These are phyloP conservation scores for Blastocystis sp. DNA, from an alignment of 352 stramenopile genomes.

Conservation along the genomic window DNA sequence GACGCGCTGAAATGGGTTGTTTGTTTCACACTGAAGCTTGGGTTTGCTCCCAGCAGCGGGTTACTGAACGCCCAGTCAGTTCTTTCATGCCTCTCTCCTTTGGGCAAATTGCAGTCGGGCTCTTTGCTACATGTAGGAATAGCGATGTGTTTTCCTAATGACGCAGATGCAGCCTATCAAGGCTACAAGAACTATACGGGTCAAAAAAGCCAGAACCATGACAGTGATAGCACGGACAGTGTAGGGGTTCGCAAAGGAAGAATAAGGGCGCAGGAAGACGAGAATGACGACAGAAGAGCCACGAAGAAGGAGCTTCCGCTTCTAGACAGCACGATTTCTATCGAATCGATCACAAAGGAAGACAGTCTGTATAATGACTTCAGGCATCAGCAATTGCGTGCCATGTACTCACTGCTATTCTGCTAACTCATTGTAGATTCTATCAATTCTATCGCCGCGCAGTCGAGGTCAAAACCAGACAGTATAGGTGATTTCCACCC, in stretches of 20 bases:
- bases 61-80: not conserved
- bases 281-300: no score
- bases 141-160: no score
- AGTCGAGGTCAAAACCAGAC: not conserved
- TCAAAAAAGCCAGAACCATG: no score
- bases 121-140: no score
- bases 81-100: no score
- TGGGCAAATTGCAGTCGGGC: no score
- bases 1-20: slow-evolving; percentile 7
- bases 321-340: slow-evolving; percentile 42
- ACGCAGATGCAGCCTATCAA: no score
- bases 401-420: not conserved
- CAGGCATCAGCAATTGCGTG: slow-evolving; percentile 24
- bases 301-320: no score
- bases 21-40: slow-evolving; percentile 2
- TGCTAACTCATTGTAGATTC: slow-evolving; percentile 1
- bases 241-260: no score
- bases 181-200: no score
- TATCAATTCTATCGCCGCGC: slow-evolving; percentile 57
- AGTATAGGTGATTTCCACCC: not conserved
- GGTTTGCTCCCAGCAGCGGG: not conserved
- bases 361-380: slow-evolving; percentile 50
- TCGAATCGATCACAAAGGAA: slow-evolving; percentile 35
- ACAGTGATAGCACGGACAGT: no score
- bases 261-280: no score